Conservation (phyloP, 2,329 filamentous ascomycete genomes). For the Colletotrichum spinosum region DNA sequence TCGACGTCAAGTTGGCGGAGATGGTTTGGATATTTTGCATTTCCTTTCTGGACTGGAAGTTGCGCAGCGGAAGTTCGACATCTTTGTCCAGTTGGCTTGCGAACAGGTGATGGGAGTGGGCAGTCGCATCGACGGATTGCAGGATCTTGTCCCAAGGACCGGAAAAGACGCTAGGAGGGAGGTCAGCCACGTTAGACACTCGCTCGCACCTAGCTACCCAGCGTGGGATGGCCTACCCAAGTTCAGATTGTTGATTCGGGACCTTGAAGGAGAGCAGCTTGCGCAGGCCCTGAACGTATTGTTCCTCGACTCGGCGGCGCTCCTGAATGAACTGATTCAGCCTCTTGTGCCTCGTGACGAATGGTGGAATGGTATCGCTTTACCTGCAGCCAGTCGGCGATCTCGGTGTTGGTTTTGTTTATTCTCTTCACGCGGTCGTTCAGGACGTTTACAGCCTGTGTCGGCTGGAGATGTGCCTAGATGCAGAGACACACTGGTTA, state of each 20-base stretch:
- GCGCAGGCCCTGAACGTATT: constrained; percentile 84
- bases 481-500: constrained; percentile 33
- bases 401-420: constrained; percentile 85
- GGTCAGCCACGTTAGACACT: constrained; percentile 14
- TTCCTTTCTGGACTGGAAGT: constrained; percentile 80
- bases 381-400: constrained; percentile 98
- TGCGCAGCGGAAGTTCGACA: constrained; percentile 85
- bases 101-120: constrained; percentile 84
- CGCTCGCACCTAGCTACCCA: not conserved
- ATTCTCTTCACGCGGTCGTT: constrained; percentile 91
- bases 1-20: constrained; percentile 79
- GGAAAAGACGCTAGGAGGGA: constrained; percentile 80
- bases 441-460: constrained; percentile 83
- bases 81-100: constrained; percentile 87
- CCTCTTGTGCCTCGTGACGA: constrained; percentile 16
- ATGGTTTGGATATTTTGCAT: constrained; percentile 85
- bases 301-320: constrained; percentile 90
- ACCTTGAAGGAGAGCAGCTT: constrained; percentile 82
- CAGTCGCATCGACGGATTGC: constrained; percentile 81
- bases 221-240: constrained; percentile 75
- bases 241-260: constrained; percentile 80
- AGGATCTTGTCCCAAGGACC: constrained; percentile 91
- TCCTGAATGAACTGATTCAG: constrained; percentile 69
- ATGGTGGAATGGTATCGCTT: constrained; percentile 41
- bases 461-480: constrained; percentile 85